Evolutionary conservation across 2,329 filamentous ascomycete genomes (phyloP), one percentile per base, ranked within the genome.

Genomic region (Didymellaceae sp.): DNA sequence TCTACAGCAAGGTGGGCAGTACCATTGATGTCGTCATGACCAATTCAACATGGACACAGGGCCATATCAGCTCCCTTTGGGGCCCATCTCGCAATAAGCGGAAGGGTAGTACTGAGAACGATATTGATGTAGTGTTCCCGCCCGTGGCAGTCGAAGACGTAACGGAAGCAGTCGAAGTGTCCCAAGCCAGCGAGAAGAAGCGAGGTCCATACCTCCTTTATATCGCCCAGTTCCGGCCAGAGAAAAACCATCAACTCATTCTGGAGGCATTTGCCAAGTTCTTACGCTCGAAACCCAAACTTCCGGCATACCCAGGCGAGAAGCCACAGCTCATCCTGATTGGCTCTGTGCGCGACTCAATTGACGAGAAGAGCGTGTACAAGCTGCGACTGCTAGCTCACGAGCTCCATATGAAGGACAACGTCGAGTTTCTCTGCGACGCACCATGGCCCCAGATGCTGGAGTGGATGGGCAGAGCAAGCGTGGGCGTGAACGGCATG

Each of bases 1-100:
- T 95, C 2, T 99, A 99, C 75, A 87, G 88, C 35, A 86, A 83
- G 75, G 87, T 95, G 34, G 94, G 94, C 17, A 84, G 88, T 17
- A 86, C 88, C 13, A 84, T 97, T 34, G 92, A 99, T 68, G 84
- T 96, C 0, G 93, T 97, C 60, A 96, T 97, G 90, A 96, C 94
- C 51, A 99, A 99, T 74, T 96, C 91, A 5, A 90, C 84, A 51
- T 99, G 94, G 94, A 99, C 94, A 0, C 88, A 94, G 59, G 49
- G 61, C 9, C 70, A 97, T 67, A 88, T 97, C 59, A 82, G 86
- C 56, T 81, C 83, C 6, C 80, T 97, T 6, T 97, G 93, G 93
- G 87, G 86, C 0, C 65, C 60, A 6, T 70, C 70, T 26, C 73
- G 72, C n/a, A 65, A 61, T 34, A 64, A 61, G 42, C 68, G 81